phyloP scores from a whole-genome alignment of 23 red algal species.

The Gracilaria gracilis region DNA sequence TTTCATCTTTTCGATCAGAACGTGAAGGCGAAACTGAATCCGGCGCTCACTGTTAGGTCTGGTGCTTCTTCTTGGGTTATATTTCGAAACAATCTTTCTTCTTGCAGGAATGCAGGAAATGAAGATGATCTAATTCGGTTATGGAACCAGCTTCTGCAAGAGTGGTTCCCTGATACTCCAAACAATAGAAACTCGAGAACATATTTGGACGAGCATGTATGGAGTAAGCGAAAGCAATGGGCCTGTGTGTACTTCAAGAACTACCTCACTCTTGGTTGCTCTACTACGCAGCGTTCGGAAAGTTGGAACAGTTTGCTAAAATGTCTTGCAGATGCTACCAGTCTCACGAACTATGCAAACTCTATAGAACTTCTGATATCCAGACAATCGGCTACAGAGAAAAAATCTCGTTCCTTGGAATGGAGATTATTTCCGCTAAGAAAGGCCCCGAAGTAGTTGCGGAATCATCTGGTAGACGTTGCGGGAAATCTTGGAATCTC shows the following conservation, averaged over 20 bases:
- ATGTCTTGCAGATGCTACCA: not conserved
- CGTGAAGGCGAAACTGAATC: not conserved
- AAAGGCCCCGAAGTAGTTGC: too few relatives aligned
- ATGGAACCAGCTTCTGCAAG: not conserved
- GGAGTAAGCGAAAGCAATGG: not conserved
- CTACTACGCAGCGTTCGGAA: not conserved
- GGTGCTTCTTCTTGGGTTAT: not conserved
- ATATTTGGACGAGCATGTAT: not conserved
- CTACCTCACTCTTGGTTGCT: not conserved
- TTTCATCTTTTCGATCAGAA: constrained; percentile 35
- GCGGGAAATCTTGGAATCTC: too few relatives aligned
- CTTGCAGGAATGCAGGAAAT: not conserved
- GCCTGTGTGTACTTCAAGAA: not conserved
- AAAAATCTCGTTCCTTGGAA: too few relatives aligned
- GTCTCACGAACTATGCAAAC: too few relatives aligned
- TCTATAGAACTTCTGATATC: too few relatives aligned
- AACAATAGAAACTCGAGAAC: too few relatives aligned
- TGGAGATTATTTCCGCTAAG: too few relatives aligned
- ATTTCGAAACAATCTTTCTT: not conserved
- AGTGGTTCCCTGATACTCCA: not conserved
- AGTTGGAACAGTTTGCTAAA: not conserved
- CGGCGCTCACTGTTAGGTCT: not conserved
- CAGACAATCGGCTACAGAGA: too few relatives aligned
- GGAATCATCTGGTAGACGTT: too few relatives aligned
- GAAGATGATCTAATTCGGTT: not conserved